Evolutionary conservation across 2,329 filamentous ascomycete species (phyloP).

Genomic region (Sporothrix variecibatus): DNA sequence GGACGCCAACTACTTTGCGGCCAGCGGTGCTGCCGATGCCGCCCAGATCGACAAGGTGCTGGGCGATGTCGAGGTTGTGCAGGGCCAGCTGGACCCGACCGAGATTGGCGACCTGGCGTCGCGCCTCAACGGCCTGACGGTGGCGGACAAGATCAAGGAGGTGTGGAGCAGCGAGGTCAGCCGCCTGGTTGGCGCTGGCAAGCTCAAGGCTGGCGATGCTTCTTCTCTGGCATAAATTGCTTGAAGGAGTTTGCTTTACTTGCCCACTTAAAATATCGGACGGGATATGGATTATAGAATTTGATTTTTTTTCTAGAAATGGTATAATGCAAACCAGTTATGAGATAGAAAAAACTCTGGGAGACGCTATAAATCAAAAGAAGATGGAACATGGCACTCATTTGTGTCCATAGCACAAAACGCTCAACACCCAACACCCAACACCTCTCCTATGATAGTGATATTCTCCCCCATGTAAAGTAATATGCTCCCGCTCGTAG

Average conservation of each 20-base stretch:
- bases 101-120: constrained; percentile 82
- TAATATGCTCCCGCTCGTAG: background rate
- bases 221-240: constrained; percentile 59
- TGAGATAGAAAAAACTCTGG: background rate
- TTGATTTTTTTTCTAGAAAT: constrained; percentile 18
- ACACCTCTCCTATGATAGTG: background rate
- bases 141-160: constrained; percentile 80
- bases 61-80: constrained; percentile 81
- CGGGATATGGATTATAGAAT: background rate
- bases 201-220: constrained; percentile 79
- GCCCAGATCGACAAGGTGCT: constrained; percentile 80
- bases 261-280: background rate
- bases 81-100: constrained; percentile 85
- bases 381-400: background rate
- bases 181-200: constrained; percentile 76
- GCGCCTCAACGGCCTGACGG: constrained; percentile 78
- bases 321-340: constrained; percentile 2
- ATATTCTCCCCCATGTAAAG: background rate
- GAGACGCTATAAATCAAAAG: background rate
- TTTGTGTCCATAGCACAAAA: background rate
- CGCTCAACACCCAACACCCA: background rate
- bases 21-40: constrained; percentile 68
- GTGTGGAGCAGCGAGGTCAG: constrained; percentile 78
- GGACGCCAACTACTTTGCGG: constrained; percentile 96
- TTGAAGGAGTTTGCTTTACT: background rate